Evolutionary conservation across 2,329 filamentous ascomycete genomes (phyloP).

Genomic region (Diaporthe sp.): DNA sequence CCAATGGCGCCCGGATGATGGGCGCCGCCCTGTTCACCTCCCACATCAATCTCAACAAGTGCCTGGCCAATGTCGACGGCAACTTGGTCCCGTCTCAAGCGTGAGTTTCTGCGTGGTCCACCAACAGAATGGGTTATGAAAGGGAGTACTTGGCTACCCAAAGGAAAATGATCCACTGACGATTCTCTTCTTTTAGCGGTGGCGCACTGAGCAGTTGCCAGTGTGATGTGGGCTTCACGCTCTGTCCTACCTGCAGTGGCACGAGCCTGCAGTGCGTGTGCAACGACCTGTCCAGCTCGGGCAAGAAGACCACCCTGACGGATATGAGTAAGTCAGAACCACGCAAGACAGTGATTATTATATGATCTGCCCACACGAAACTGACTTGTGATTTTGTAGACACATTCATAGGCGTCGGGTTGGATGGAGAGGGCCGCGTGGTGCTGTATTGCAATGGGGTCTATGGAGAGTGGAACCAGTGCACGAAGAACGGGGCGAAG

Average conservation of each 20-base stretch:
- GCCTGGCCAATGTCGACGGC: constrained; percentile 3
- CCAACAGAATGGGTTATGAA: too few species aligned
- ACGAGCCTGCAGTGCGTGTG: constrained; percentile 13
- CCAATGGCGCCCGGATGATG: not conserved
- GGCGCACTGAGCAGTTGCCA: not conserved
- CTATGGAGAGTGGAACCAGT: not conserved
- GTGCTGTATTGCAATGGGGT: constrained; percentile 15
- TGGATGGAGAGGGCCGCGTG: not conserved
- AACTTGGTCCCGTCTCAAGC: not conserved
- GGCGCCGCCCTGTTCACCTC: constrained; percentile 11
- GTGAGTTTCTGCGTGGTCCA: not conserved
- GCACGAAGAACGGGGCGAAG: constrained; percentile 1
- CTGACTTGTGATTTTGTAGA: not conserved
- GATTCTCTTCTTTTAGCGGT: not conserved
- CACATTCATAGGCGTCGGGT: not conserved
- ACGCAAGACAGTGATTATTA: not conserved
- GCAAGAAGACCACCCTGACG: not conserved
- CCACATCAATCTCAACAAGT: constrained; percentile 10
- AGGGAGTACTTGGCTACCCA: not conserved
- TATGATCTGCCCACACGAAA: not conserved
- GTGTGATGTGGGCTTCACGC: not conserved
- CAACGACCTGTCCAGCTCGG: not conserved
- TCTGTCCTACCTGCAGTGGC: not conserved
- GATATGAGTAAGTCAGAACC: constrained; percentile 6
- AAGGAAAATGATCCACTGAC: not conserved